A percentile compares a stretch with the other conserved stretches of the same genome.
Evolutionary conservation across 2,329 filamentous ascomycete genomes (phyloP).

Genomic region (Aureobasidium musti): DNA sequence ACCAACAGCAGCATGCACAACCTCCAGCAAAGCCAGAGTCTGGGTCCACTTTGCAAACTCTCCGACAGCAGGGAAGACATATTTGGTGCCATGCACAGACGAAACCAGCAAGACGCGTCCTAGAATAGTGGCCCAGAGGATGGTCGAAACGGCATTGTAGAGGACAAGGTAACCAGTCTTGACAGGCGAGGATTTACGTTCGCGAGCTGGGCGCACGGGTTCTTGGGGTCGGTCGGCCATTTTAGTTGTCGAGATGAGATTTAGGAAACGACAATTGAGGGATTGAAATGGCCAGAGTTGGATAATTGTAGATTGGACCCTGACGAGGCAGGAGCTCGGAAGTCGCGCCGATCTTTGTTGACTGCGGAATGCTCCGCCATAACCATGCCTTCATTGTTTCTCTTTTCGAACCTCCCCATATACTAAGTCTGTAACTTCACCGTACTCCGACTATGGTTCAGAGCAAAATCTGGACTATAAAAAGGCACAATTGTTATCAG

Average conservation of each 20-base stretch:
- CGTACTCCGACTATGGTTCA: too few species aligned
- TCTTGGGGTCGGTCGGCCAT: conserved; percentile 27
- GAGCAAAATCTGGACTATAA: too few species aligned
- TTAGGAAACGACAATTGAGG: background rate
- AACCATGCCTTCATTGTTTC: conserved; percentile 3
- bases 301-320: conserved; percentile 14
- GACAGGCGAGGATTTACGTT: conserved; percentile 18
- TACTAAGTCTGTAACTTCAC: too few species aligned
- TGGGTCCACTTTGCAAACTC: conserved; percentile 77
- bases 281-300: conserved; percentile 1
- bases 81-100: conserved; percentile 47
- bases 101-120: conserved; percentile 64
- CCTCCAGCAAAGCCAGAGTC: conserved; percentile 78
- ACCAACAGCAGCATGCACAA: conserved; percentile 79
- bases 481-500: too few species aligned
- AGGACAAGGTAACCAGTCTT: conserved; percentile 67
- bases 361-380: conserved; percentile 8
- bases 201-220: background rate
- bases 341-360: conserved; percentile 6
- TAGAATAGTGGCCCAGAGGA: conserved; percentile 78
- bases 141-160: conserved; percentile 79
- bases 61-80: conserved; percentile 64
- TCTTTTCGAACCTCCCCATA: background rate
- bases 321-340: conserved; percentile 8
- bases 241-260: background rate